Conservation (phyloP, 1,139 yeast genomes). For the Entelexis paramagnoliae region DNA sequence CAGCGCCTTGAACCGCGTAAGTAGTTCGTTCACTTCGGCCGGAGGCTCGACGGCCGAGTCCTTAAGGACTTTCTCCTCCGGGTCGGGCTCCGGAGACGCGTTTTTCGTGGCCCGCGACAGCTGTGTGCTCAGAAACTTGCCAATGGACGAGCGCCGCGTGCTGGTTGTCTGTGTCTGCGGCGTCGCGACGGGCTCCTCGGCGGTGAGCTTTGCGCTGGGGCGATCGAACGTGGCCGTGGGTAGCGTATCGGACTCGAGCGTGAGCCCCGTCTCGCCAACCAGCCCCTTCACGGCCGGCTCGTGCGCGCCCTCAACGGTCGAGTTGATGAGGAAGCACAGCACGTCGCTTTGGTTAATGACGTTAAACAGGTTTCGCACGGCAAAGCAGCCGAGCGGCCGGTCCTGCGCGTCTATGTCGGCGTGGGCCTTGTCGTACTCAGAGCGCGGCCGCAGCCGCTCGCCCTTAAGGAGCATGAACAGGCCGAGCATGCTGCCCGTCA, state of each 20-base stretch:
- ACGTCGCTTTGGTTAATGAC: constrained; percentile 37
- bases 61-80: background rate
- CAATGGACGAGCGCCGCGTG: constrained; percentile 6
- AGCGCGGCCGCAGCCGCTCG: constrained; percentile 14
- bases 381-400: constrained; percentile 34
- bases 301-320: constrained; percentile 29
- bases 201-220: background rate
- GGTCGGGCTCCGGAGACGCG: background rate
- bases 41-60: background rate
- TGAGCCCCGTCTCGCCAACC: constrained; percentile 8
- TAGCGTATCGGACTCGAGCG: constrained; percentile 17
- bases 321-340: constrained; percentile 33
- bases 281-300: constrained; percentile 4
- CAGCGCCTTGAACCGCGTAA: constrained; percentile 21
- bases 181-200: background rate
- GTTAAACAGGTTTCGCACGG: constrained; percentile 35
- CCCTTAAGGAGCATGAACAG: constrained; percentile 42
- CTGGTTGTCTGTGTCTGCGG: background rate
- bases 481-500: constrained; percentile 86
- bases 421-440: constrained; percentile 10
- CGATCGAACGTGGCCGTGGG: constrained; percentile 6
- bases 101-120: constrained; percentile 1
- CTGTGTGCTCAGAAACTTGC: constrained; percentile 9
- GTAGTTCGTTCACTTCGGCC: constrained; percentile 5
- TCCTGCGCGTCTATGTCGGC: background rate